Base-by-base conservation (phyloP, 495 filamentous ascomycete genomes). In the Evernia prunastri region DNA sequence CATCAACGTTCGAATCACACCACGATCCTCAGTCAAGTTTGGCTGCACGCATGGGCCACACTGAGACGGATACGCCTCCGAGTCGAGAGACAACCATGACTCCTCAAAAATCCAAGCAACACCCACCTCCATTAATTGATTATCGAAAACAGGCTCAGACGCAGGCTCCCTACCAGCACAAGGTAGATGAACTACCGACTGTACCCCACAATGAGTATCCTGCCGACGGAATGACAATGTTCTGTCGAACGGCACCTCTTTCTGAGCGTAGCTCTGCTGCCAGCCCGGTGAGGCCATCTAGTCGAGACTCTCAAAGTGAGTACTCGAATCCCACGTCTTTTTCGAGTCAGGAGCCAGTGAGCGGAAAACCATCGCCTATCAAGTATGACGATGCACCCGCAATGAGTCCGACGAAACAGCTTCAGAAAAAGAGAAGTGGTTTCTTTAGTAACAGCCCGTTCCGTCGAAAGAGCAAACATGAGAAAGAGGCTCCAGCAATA, bases 401-500 rank as follows among this genome's bases (percentile, higher is more conserved):
- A 18, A 72, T 76, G 42, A 72, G 72, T 13, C 80, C 82, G 23
- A 87, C 93, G 7, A 90, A 85, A 69, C 82, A 86, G 47, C 77
- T 89, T 36, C 80, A 87, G 63, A 94, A 91, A 78, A 91, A 90
- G 76, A 92, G 89, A 79, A 91, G 87, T 67, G 89, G 92, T 7
- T 97, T 97, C 75, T 99, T 99, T 79, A 89, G 86, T 68, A 90
- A 94, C 72, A 96, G 92, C 69, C 95, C 95, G 1, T 99, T 99
- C 80, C 83, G 92, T 51, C 84, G 93, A 49, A 96, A 95, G 81
- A 96, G 91, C 71, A 91, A 87, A 56, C 84, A 89, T 65, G 88
- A 91, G 61, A 96, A 92, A 72, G 91, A 96, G 37, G 43, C 62
- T 43, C 67, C 69, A 33, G 37, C 60, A 51, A 59, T 70, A 13